Conservation (phyloP, 345 rosid species). For the Ricinus communis region DNA sequence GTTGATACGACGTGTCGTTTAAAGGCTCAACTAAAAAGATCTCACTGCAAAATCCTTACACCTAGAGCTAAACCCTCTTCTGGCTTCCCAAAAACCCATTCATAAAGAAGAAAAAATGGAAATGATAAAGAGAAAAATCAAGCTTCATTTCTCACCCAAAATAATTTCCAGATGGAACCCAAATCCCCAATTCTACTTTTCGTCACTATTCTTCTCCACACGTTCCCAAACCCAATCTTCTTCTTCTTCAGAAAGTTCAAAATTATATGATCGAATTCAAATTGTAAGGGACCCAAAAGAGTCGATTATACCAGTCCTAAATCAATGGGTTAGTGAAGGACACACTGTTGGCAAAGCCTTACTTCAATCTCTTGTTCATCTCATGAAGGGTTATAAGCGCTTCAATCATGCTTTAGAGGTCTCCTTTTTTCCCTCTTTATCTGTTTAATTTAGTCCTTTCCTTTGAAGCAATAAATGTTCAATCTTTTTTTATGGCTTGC, state of each 20-base stretch:
- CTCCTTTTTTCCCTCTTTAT: not conserved
- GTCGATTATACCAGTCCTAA: conserved; percentile 24
- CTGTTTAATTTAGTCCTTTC: too few relatives aligned
- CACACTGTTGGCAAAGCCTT: not conserved
- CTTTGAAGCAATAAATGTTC: too few relatives aligned
- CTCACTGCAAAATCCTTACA: too few relatives aligned
- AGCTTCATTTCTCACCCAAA: not conserved
- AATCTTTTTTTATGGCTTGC: not conserved
- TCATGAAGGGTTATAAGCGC: conserved; percentile 15
- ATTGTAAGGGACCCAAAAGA: conserved; percentile 10
- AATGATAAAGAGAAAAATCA: not conserved
- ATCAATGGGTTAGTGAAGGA: conserved; percentile 33
- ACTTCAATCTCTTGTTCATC: conserved; percentile 13
- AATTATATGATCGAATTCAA: conserved; percentile 5
- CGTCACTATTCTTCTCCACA: conserved; percentile 6
- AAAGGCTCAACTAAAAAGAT: too few relatives aligned
- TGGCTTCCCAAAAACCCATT: too few relatives aligned
- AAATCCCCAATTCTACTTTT: not conserved
- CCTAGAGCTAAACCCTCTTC: too few relatives aligned
- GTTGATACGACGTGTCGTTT: too few relatives aligned
- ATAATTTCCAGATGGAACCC: not conserved
- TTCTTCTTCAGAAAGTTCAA: not conserved
- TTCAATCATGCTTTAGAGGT: conserved; percentile 33
- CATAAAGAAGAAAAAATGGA: not conserved
- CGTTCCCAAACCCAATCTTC: too few relatives aligned